These are phyloP conservation scores for Populus deltoides DNA, from an alignment of 345 rosid genomes.

Conservation along the genomic window DNA sequence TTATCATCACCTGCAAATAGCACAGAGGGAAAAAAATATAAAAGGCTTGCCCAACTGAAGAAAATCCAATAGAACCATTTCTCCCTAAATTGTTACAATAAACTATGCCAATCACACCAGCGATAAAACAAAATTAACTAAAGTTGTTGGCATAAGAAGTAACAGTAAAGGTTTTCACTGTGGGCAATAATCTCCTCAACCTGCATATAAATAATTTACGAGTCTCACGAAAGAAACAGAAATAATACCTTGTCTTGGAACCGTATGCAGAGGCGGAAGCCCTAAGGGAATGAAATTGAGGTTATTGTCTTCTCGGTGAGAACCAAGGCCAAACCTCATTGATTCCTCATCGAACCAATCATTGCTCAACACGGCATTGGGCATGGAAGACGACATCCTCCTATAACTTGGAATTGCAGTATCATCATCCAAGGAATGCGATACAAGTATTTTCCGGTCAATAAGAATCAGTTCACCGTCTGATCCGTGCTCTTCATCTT, in stretches of 20 bases:
- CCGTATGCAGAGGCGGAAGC: conserved; percentile 40
- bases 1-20: conserved; percentile 36
- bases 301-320: conserved; percentile 25
- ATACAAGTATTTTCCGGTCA: conserved; percentile 10
- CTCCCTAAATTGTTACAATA: not conserved
- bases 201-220: too few species aligned
- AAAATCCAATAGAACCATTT: not conserved
- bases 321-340: conserved; percentile 15
- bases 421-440: conserved; percentile 36
- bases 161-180: too few species aligned
- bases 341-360: conserved; percentile 40
- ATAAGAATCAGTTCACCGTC: conserved; percentile 14
- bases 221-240: not conserved
- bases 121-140: too few species aligned
- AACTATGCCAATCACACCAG: not conserved
- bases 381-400: conserved; percentile 44
- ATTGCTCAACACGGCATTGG: conserved; percentile 33
- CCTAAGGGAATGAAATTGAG: conserved; percentile 40
- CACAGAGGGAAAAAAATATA: not conserved
- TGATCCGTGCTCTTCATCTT: conserved; percentile 4
- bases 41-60: not conserved
- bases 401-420: conserved; percentile 8
- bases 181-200: too few species aligned
- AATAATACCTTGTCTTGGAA: conserved; percentile 23
- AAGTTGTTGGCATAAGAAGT: too few species aligned